Percentiles rank a stretch among this genome's conserved stretches.
Conservation (phyloP, 148 eudicot species). For the Oxyria digyna region DNA sequence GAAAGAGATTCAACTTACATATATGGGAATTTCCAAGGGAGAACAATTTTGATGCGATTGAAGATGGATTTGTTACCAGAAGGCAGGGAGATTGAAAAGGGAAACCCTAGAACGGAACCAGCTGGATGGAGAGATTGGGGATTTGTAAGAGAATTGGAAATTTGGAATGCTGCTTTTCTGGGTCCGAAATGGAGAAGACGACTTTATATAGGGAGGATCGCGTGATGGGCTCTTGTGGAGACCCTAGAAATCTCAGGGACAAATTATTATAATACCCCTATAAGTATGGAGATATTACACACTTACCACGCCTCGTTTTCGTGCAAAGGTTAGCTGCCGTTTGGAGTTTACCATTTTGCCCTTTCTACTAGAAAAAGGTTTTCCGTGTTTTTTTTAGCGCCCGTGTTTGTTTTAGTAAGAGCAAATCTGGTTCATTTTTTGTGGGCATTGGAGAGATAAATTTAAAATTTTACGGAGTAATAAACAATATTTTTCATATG, state of each 20-base stretch:
- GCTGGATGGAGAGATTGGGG: background rate
- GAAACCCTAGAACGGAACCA: background rate
- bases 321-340: background rate
- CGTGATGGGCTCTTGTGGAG: background rate
- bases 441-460: too few species aligned
- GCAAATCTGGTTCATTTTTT: too few species aligned
- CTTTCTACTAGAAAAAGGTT: background rate
- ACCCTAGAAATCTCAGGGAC: background rate
- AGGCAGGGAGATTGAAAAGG: background rate
- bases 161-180: background rate
- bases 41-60: background rate
- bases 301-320: background rate
- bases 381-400: background rate
- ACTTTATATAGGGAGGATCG: background rate
- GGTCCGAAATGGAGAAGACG: background rate
- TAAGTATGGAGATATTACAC: background rate
- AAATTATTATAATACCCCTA: background rate
- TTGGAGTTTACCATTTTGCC: background rate
- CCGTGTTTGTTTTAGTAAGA: too few species aligned
- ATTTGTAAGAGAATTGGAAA: background rate
- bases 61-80: background rate
- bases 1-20: background rate
- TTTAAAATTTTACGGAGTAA: too few species aligned
- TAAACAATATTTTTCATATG: too few species aligned
- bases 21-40: background rate